Evolutionary conservation across 2,329 filamentous ascomycete genomes (phyloP).

Genomic region (Colletotrichum salicis): DNA sequence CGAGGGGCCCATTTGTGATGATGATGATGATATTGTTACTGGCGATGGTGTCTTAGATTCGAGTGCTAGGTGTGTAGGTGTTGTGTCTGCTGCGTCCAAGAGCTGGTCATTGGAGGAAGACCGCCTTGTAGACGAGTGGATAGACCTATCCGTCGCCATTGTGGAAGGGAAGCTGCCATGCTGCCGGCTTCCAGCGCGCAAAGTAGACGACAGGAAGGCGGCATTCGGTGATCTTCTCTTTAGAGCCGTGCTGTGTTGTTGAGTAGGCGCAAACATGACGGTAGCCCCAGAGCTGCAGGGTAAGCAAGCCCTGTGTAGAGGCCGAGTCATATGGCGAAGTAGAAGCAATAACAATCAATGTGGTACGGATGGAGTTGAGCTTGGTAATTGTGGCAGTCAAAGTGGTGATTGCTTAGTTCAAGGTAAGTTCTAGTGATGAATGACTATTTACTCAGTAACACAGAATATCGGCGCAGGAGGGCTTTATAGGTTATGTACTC

Average conservation of each 20-base stretch:
- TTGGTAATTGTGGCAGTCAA: background rate
- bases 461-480: background rate
- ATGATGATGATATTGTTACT: background rate
- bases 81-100: constrained; percentile 1
- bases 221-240: background rate
- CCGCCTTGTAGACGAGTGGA: constrained; percentile 42
- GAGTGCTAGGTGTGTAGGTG: background rate
- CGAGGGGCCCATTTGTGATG: constrained; percentile 16
- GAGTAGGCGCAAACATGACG: background rate
- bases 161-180: background rate
- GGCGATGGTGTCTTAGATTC: background rate
- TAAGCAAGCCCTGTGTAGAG: background rate
- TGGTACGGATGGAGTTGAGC: background rate
- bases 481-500: background rate
- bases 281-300: background rate
- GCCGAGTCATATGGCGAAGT: constrained; percentile 1
- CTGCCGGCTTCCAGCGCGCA: background rate
- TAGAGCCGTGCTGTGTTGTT: background rate
- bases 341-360: background rate
- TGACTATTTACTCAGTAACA: background rate
- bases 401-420: background rate
- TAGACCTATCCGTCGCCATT: constrained; percentile 37
- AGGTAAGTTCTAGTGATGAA: background rate
- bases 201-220: background rate
- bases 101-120: constrained; percentile 37